Conservation (phyloP, 441 rosid genomes). For the Brassica hybrid region DNA sequence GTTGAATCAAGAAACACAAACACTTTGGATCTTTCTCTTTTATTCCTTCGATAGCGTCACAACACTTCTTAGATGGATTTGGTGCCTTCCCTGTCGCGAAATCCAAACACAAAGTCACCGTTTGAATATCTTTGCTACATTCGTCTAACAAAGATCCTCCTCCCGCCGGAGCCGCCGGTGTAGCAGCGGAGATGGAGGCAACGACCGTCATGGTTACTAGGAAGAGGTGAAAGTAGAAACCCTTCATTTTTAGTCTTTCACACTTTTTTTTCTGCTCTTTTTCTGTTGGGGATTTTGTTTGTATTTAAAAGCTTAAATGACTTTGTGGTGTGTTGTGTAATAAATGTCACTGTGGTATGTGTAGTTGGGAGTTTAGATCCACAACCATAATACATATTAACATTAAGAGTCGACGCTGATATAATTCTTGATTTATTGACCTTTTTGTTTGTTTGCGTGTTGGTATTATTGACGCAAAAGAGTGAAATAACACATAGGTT, state of each 20-base stretch:
- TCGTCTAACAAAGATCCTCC: slow-evolving; percentile 35
- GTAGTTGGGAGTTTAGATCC: slow-evolving; percentile 40
- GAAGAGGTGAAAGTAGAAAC: slow-evolving; percentile 5
- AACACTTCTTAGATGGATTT: slow-evolving; percentile 68
- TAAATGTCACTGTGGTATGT: slow-evolving; percentile 30
- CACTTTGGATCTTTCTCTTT: slow-evolving; percentile 74
- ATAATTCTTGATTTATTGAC: slow-evolving; percentile 15
- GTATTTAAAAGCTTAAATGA: slow-evolving; percentile 34
- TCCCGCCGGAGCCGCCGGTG: slow-evolving; percentile 36
- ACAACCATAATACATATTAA: slow-evolving; percentile 20
- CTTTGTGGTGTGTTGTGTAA: slow-evolving; percentile 33
- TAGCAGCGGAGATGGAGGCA: slow-evolving; percentile 22
- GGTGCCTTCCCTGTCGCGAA: slow-evolving; percentile 70
- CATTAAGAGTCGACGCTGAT: slow-evolving; percentile 14
- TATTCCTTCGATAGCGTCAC: slow-evolving; percentile 54
- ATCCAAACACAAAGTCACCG: slow-evolving; percentile 66
- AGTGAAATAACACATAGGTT: no score
- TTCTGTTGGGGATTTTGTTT: neutral
- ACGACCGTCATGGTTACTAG: slow-evolving; percentile 34
- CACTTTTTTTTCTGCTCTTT: neutral
- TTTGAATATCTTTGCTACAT: slow-evolving; percentile 54
- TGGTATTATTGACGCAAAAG: no score
- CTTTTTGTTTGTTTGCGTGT: neutral
- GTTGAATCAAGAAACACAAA: slow-evolving; percentile 74
- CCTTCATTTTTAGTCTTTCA: slow-evolving; percentile 19